A percentile compares a stretch with the other conserved stretches of the same genome.
phyloP scores from a whole-genome alignment of 257 asterid genomes.

The Eustoma russellianum region DNA sequence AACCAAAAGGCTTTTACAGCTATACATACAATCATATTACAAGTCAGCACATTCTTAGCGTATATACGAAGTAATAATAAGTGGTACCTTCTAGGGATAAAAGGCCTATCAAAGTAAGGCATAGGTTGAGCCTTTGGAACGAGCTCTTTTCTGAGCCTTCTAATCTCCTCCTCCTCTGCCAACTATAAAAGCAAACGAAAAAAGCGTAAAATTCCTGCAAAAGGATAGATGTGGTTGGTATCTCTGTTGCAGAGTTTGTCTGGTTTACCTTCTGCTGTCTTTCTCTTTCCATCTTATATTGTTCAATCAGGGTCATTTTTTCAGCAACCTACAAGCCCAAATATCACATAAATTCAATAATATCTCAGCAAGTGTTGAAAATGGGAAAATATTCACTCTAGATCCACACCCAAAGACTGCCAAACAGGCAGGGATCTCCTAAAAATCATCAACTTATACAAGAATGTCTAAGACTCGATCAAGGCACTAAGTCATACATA shows the following conservation, averaged over 20 bases:
- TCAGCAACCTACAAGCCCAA: conserved; percentile 72
- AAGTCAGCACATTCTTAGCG: no score
- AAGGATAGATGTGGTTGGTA: no score
- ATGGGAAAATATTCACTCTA: no score
- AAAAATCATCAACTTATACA: no score
- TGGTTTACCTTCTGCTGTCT: conserved; percentile 71
- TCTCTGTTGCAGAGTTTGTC: not conserved
- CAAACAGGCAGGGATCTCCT: no score
- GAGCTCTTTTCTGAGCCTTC: conserved; percentile 82
- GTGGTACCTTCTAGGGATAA: conserved; percentile 63
- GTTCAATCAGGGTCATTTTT: conserved; percentile 57
- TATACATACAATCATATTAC: no score
- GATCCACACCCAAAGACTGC: no score
- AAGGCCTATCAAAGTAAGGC: conserved; percentile 93
- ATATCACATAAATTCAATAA: conserved; percentile 64
- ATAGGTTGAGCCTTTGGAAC: conserved; percentile 95
- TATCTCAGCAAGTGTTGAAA: not conserved
- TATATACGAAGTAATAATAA: not conserved
- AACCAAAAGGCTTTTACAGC: no score
- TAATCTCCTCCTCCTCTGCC: conserved; percentile 87
- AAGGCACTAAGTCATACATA: no score
- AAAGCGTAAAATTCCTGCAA: not conserved
- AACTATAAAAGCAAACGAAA: conserved; percentile 33
- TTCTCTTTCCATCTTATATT: conserved; percentile 68
- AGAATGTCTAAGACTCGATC: no score